These are phyloP conservation scores for Typha latifolia DNA, from an alignment of 176 grass and related monocot genomes.

Conservation along the genomic window DNA sequence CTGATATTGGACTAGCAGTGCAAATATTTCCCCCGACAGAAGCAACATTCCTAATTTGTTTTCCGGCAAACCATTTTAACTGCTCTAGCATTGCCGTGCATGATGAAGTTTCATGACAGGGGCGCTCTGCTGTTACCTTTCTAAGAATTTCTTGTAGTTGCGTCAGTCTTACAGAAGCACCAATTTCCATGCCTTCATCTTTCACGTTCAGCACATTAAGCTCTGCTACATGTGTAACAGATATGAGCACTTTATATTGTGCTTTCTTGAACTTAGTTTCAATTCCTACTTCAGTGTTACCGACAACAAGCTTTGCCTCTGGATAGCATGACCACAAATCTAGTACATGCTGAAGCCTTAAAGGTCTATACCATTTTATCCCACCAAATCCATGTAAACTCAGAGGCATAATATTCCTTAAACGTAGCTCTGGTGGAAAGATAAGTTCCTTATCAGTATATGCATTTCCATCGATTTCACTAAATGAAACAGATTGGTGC, in stretches of 20 bases:
- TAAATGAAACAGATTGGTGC: constrained; percentile 53
- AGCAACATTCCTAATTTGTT: constrained; percentile 92
- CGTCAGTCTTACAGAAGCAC: constrained; percentile 72
- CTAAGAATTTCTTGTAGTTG: constrained; percentile 66
- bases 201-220: constrained; percentile 49
- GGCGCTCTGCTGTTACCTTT: constrained; percentile 37
- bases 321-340: constrained; percentile 69
- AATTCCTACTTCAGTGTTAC: constrained; percentile 88
- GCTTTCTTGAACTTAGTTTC: constrained; percentile 91
- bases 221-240: constrained; percentile 77
- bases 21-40: constrained; percentile 98
- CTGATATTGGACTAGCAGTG: constrained; percentile 98
- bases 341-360: constrained; percentile 59
- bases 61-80: constrained; percentile 96
- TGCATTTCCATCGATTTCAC: constrained; percentile 70
- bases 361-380: constrained; percentile 78
- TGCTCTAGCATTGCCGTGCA: constrained; percentile 72
- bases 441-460: constrained; percentile 79
- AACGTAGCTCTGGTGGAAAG: constrained; percentile 79
- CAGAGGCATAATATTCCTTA: constrained; percentile 53
- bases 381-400: constrained; percentile 67
- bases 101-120: constrained; percentile 52
- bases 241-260: constrained; percentile 61
- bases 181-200: constrained; percentile 81
- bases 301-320: constrained; percentile 72